A percentile compares a stretch with the other conserved stretches of the same genome.
Evolutionary conservation across 805 yeast species (phyloP).

Genomic region (Ogataea angusta): DNA sequence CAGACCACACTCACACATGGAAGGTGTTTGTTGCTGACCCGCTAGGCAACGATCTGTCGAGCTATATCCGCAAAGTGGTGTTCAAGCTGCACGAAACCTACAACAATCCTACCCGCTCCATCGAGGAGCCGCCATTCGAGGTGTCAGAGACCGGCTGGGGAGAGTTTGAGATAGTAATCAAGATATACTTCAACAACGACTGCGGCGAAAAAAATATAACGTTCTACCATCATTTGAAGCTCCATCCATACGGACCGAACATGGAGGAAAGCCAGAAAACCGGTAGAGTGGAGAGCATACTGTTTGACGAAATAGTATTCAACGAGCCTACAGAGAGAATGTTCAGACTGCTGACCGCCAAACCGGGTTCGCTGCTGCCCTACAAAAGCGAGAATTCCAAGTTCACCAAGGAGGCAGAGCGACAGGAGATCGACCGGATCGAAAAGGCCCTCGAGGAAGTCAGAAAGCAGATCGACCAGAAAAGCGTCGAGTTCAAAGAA

Average conservation of each 20-base stretch:
- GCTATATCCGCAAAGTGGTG: slow-evolving; percentile 82
- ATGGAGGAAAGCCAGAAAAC: slow-evolving; percentile 26
- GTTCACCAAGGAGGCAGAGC: slow-evolving; percentile 50
- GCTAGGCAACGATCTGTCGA: slow-evolving; percentile 71
- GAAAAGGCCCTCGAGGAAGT: slow-evolving; percentile 35
- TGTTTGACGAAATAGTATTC: slow-evolving; percentile 89
- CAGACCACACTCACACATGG: slow-evolving; percentile 95
- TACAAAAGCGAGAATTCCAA: slow-evolving; percentile 26
- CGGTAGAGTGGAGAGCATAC: slow-evolving; percentile 51
- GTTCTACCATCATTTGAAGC: slow-evolving; percentile 82
- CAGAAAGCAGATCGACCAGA: slow-evolving; percentile 22
- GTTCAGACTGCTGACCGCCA: slow-evolving; percentile 70
- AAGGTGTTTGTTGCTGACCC: slow-evolving; percentile 88
- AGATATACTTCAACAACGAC: slow-evolving; percentile 81
- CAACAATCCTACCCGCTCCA: slow-evolving; percentile 76
- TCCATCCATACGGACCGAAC: slow-evolving; percentile 72
- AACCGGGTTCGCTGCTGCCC: slow-evolving; percentile 57
- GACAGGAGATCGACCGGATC: slow-evolving; percentile 60
- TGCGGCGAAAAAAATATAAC: slow-evolving; percentile 85
- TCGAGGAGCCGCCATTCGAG: slow-evolving; percentile 90
- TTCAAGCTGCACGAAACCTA: slow-evolving; percentile 96
- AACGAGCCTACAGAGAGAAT: slow-evolving; percentile 92
- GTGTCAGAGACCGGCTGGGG: slow-evolving; percentile 99
- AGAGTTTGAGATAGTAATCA: slow-evolving; percentile 89
- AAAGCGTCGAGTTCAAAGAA: slow-evolving; percentile 25